Percentiles rank a stretch among this genome's conserved stretches.
phyloP scores from a whole-genome alignment of 176 grass and related monocot genomes.

The Chloris gayana region DNA sequence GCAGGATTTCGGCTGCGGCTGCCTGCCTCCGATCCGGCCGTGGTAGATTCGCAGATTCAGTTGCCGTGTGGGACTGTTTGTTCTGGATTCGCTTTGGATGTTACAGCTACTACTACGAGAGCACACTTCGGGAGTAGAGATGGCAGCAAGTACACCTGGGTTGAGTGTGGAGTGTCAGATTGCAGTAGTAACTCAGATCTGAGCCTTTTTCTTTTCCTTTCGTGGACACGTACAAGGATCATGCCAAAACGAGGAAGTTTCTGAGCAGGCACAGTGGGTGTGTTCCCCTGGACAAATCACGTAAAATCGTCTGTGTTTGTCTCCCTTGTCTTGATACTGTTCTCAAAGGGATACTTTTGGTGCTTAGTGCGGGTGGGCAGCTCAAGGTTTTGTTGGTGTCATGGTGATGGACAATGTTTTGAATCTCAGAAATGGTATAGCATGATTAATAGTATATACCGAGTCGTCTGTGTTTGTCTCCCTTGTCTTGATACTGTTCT shows the following conservation, averaged over 20 bases:
- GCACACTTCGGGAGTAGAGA: neutral
- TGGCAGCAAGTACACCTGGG: neutral
- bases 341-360: neutral
- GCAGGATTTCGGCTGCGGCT: neutral
- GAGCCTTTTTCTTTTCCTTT: neutral
- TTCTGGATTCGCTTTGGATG: neutral
- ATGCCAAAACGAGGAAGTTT: constrained; percentile 28
- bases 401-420: no score
- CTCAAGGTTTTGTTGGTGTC: neutral
- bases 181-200: neutral
- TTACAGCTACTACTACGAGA: neutral
- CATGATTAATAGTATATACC: no score
- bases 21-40: neutral
- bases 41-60: neutral
- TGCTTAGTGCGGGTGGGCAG: neutral
- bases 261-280: neutral
- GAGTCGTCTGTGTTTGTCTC: neutral
- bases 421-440: no score
- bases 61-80: neutral
- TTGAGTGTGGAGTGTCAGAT: neutral
- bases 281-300: neutral
- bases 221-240: neutral
- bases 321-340: neutral
- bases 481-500: neutral
- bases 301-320: neutral